phyloP scores from a whole-genome alignment of 768 basidiomycete species.

The Lentinula raphanica region DNA sequence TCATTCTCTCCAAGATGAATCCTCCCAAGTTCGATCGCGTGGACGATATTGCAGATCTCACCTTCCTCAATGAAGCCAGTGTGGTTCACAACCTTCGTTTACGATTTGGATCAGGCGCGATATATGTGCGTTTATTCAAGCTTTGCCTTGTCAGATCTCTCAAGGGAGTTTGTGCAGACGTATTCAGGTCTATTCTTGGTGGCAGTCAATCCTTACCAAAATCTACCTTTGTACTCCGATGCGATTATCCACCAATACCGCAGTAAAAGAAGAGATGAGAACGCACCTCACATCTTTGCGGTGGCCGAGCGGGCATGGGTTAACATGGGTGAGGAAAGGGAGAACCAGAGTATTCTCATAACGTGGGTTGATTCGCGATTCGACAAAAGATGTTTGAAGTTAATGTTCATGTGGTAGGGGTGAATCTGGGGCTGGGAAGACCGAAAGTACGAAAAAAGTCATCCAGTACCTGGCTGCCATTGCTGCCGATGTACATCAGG shows the following conservation, averaged over 20 bases:
- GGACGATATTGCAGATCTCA: constrained; percentile 96
- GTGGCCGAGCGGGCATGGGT: constrained; percentile 98
- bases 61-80: constrained; percentile 96
- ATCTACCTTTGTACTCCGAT: constrained; percentile 86
- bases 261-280: constrained; percentile 82
- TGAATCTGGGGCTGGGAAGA: constrained; percentile 98
- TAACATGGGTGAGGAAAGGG: constrained; percentile 95
- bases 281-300: constrained; percentile 94
- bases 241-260: constrained; percentile 88
- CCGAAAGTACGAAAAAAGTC: constrained; percentile 98
- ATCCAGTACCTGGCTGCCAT: constrained; percentile 99
- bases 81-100: constrained; percentile 96
- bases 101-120: constrained; percentile 86
- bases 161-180: constrained; percentile 46
- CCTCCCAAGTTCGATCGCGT: constrained; percentile 98
- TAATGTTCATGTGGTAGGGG: constrained; percentile 47
- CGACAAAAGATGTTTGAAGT: constrained; percentile 1
- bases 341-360: constrained; percentile 96
- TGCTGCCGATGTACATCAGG: constrained; percentile 68
- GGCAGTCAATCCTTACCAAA: constrained; percentile 96
- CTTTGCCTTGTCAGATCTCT: background rate
- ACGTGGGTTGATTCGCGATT: constrained; percentile 55
- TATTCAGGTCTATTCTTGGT: constrained; percentile 97
- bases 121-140: constrained; percentile 63
- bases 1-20: constrained; percentile 91